Conservation (phyloP, 1,284 basidiomycete species). For the Hymenochaete sp. region DNA sequence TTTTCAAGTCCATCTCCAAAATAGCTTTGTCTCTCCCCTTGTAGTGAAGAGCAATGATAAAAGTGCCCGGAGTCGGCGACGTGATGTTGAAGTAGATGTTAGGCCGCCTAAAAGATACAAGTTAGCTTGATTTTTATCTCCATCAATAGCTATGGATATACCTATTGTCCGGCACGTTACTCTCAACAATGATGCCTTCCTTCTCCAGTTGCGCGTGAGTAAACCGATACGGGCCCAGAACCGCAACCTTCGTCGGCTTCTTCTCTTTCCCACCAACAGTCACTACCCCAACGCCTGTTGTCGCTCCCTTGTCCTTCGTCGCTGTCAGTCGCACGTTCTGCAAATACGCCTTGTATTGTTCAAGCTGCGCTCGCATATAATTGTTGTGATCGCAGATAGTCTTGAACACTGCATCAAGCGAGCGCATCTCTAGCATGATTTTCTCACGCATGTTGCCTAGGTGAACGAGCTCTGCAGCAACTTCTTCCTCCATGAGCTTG, state of each 20-base stretch:
- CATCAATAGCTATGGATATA: slow-evolving; percentile 33
- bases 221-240: slow-evolving; percentile 92
- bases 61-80: slow-evolving; percentile 95
- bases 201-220: slow-evolving; percentile 98
- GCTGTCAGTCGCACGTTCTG: slow-evolving; percentile 93
- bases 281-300: slow-evolving; percentile 88
- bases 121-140: slow-evolving; percentile 5
- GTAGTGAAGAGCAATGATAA: slow-evolving; percentile 97
- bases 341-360: slow-evolving; percentile 99
- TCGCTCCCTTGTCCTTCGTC: slow-evolving; percentile 75
- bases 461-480: slow-evolving; percentile 89
- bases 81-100: slow-evolving; percentile 99
- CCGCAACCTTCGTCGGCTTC: slow-evolving; percentile 78
- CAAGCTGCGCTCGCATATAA: slow-evolving; percentile 91
- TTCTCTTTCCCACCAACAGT: slow-evolving; percentile 96
- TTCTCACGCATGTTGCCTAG: slow-evolving; percentile 96
- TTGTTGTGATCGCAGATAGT: slow-evolving; percentile 99
- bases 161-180: slow-evolving; percentile 97
- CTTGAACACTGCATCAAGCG: slow-evolving; percentile 94
- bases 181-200: slow-evolving; percentile 98
- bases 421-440: slow-evolving; percentile 86
- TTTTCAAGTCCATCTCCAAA: slow-evolving; percentile 99
- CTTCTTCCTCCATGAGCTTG: slow-evolving; percentile 95
- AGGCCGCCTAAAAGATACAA: slow-evolving; percentile 56
- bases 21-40: slow-evolving; percentile 99